Base-by-base conservation (phyloP, 1,284 basidiomycete genomes). In the Takashimella koratensis region DNA sequence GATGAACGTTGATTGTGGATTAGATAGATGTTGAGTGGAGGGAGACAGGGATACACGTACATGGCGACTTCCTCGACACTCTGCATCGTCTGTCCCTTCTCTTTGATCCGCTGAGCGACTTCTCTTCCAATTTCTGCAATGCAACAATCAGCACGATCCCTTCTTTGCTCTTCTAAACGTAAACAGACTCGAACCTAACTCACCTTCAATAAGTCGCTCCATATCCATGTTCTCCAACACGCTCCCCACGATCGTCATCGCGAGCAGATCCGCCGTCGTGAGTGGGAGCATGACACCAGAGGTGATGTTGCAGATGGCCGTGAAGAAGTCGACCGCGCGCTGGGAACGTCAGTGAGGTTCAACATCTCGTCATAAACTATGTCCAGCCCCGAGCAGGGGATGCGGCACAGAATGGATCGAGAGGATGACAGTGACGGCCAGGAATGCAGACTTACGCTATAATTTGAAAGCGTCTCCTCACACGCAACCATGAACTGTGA, bases 221-320 rank as follows among this genome's bases (percentile, higher is more conserved):
- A 99, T 94, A 74, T 98, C 95, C 66, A 98, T 86, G 66, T 98
- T 97, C 78, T 99, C 95, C 22, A 98, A 82, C 25, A 98, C 95
- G 64, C 90, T 91, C 21, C 92, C 95, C 51, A 77, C 90, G 60
- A 99, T 98, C 30, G 95, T 96, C 71, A 96, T 92, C n/a, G 94
- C 86, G 43, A 99, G 84, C 23, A 98, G 83, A 71, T 93, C 89
- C 25, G 95, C 96, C 13, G 93, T 98, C 4, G 94, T 97, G 43
- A 98, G 81, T 1, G 95, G 96, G 5, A 99, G 83, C 87, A 98
- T 94, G 52, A 94, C 81, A 6, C 91, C 93, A 11, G 91, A 95
- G 3, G 93, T 94, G 71, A 96, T 91, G 66, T 84, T 83, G 41
- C 88, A 90, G 63, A 98, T 84, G 24, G 93, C 94, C 77, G 89